These are phyloP conservation scores for Blastomyces percursus DNA, from an alignment of 2,329 filamentous ascomycete species.

Conservation along the genomic window DNA sequence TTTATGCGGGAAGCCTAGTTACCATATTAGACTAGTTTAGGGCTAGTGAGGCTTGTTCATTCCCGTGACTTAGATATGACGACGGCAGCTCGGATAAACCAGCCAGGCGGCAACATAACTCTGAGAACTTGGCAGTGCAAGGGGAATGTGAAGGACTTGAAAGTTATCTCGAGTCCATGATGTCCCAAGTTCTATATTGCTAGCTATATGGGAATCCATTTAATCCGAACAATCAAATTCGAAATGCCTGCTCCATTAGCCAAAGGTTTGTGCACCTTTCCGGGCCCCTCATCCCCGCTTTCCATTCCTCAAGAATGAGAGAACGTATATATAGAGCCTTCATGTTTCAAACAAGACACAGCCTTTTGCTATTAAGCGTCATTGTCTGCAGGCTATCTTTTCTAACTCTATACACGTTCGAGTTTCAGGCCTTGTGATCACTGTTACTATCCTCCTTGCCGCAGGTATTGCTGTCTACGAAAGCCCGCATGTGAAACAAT, in stretches of 20 bases:
- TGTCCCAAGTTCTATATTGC: background rate
- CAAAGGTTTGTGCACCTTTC: constrained; percentile 31
- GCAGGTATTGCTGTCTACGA: constrained; percentile 54
- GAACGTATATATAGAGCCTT: background rate
- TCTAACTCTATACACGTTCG: background rate
- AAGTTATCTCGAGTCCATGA: background rate
- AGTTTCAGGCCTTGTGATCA: constrained; percentile 48
- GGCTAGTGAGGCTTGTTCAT: background rate
- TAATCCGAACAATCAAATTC: constrained; percentile 5
- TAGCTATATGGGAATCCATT: background rate
- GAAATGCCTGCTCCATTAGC: constrained; percentile 39
- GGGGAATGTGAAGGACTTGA: background rate
- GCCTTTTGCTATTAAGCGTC: background rate
- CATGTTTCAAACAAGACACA: constrained; percentile 13
- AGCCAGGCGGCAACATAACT: constrained; percentile 7
- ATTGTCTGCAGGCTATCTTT: background rate
- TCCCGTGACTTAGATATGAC: background rate
- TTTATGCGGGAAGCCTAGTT: background rate
- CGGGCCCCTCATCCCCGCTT: background rate
- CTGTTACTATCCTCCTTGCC: constrained; percentile 50
- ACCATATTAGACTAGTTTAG: background rate
- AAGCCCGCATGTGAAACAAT: constrained; percentile 51
- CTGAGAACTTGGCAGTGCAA: background rate
- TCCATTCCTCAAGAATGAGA: constrained; percentile 1
- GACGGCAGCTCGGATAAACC: background rate